Evolutionary conservation across 2,329 filamentous ascomycete species (phyloP), one percentile per base, ranked within the genome.

Genomic region (Aaosphaeria arxii): DNA sequence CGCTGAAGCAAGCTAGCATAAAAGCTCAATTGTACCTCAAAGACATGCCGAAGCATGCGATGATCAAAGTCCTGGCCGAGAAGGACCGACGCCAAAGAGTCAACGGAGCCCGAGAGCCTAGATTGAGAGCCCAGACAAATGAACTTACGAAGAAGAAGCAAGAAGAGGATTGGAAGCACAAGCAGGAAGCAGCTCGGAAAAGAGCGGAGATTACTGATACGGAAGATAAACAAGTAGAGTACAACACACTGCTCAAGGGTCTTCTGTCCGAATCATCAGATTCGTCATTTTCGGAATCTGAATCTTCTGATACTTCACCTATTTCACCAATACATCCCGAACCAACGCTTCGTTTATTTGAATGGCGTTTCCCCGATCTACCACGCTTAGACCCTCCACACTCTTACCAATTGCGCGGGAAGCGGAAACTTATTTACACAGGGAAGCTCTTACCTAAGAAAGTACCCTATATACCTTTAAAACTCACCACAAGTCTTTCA

Each of bases 1-100:
- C 62, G 30, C 59, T 70, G 0, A 43, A 56, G 5, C 32, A 44
- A 11, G 54, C 53, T 4, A 48, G 54, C 6, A 58, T 55, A 11
- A 59, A 54, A n/a, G 42, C 40, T 11, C 49, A 53, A 7, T 42
- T 63, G 41, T 64, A 56, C n/a, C 42, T 52, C 9, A 64, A 66
- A 32, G 63, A 67, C 30, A 62, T 66, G 59, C 59, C 56, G 41
- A 69, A 69, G 40, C 48, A 49, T 30, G 53, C 57, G 36, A 63
- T 67, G 57, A 57, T 57, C 6, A 52, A 49, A n/a, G 48, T 45
- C 5, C 42, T 68, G 4, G 62, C 55, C 6, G 48, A 57, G 1
- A 30, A 58, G n/a, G 62, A 63, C 6, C 29, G 31, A 7, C 44
- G 53, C 11, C 40, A 40, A n/a, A 32, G 13, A n/a, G 30, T 24